Base-by-base conservation (phyloP, 2,329 filamentous ascomycete genomes). In the Aspergillus fijiensis region DNA sequence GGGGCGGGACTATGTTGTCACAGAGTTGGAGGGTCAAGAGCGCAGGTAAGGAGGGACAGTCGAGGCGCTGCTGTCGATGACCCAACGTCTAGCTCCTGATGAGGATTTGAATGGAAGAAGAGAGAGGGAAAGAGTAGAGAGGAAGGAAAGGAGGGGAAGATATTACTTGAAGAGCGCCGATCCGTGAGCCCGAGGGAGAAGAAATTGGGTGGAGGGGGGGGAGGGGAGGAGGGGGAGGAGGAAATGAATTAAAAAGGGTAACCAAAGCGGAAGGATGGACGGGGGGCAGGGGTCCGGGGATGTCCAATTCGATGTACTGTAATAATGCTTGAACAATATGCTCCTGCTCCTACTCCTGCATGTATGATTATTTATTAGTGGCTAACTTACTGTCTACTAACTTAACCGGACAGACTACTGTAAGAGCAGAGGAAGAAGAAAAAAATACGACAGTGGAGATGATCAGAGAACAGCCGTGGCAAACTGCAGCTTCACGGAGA, bases 1-100 rank as follows among this genome's bases (percentile, higher is more conserved):
- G 56, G 42, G 48, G 51, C 52, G 59, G 39, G 58, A 51, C 42
- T 57, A 58, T 70, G 65, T 70, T 68, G 70, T 29, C 70, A 72
- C 68, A 49, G 49, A 55, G 54, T 51, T 47, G 27, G 23, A 27
- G 58, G 66, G 55, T 67, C 57, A 59, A 67, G 60, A 69, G 64
- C 61, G 66, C 63, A 65, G 66, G 65, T 58, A 61, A 57, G 60
- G 59, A 61, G 59, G 48, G 57, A 49, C 52, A 59, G 50, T 57
- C 45, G 59, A 60, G 51, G 55, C 42, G 31, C 39, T 45, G 49
- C 49, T 49, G 56, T 51, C 59, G 61, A 63, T 60, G 62, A 62
- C 68, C 67, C 68, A 63, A 63, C 65, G 67, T 69, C 66, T 64
- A 35, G 50, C 57, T 64, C 54, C 51, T 56, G 31, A 42, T 49